Evolutionary conservation across 352 stramenopile genomes (phyloP).

Genomic region (Globisporangium polare): DNA sequence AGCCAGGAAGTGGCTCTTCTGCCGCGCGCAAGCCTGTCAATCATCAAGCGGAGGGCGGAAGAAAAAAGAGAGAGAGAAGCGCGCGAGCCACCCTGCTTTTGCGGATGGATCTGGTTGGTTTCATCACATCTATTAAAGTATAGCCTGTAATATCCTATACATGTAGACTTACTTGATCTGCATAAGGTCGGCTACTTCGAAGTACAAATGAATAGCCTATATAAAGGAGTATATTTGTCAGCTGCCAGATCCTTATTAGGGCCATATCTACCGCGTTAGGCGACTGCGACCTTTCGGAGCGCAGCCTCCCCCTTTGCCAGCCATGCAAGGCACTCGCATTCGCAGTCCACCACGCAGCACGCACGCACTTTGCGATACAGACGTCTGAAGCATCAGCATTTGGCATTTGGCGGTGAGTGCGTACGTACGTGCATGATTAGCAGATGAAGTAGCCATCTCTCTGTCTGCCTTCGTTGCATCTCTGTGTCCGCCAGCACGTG

Average conservation of each 20-base stretch:
- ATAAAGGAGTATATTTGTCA: not conserved
- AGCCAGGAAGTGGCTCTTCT: not conserved
- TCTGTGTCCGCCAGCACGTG: not conserved
- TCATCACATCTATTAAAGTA: not conserved
- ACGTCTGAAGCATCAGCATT: not conserved
- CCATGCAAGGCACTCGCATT: not conserved
- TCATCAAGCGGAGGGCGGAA: not conserved
- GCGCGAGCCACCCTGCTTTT: not conserved
- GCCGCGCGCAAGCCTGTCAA: not conserved
- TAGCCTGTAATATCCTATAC: too few species aligned
- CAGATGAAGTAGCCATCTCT: not conserved
- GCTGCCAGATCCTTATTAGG: not conserved
- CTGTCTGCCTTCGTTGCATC: not conserved
- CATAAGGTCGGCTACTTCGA: too few species aligned
- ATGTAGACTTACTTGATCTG: too few species aligned
- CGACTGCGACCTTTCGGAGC: slow-evolving; percentile 6
- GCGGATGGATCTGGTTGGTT: not conserved
- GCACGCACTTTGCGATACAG: not conserved
- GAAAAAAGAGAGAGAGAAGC: not conserved
- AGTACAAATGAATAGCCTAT: not conserved
- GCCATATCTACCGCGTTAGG: not conserved
- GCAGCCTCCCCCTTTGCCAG: not conserved
- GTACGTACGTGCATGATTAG: not conserved
- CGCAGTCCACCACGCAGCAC: not conserved
- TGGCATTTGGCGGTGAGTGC: too few species aligned